Conservation (phyloP, 108 stramenopile species). For the Parmales sp. region DNA sequence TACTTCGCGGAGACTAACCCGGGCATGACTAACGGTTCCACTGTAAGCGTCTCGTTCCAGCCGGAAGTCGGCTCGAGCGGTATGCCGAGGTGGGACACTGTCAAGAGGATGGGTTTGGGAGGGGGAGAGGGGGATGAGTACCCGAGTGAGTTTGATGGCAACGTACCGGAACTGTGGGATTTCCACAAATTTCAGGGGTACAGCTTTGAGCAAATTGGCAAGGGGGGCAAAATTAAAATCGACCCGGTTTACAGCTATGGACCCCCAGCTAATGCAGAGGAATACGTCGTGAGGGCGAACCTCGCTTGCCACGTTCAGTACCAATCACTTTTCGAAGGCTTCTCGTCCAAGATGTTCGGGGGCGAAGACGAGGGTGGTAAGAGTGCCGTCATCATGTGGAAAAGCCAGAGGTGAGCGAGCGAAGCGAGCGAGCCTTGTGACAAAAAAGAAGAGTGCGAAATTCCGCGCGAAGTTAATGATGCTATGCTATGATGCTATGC, state of each 20-base stretch:
- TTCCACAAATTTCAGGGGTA: constrained; percentile 29
- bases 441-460: too few relatives aligned
- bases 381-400: not conserved
- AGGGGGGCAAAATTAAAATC: not conserved
- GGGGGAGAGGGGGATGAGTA: constrained; percentile 18
- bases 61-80: constrained; percentile 37
- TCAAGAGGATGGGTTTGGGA: constrained; percentile 1
- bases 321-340: not conserved
- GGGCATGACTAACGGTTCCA: constrained; percentile 25
- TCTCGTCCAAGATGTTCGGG: not conserved
- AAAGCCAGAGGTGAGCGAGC: constrained; percentile 20
- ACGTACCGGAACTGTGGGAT: constrained; percentile 24
- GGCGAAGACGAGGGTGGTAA: not conserved
- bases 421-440: too few relatives aligned
- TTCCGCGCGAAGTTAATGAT: not conserved
- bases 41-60: constrained; percentile 40
- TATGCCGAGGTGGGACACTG: constrained; percentile 6
- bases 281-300: not conserved
- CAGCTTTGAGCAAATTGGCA: constrained; percentile 21
- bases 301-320: not conserved
- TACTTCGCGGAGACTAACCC: constrained; percentile 37
- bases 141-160: not conserved
- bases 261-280: not conserved
- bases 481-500: not conserved
- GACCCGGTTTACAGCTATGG: constrained; percentile 28